Evolutionary conservation across 2,329 filamentous ascomycete species (phyloP), one percentile per base, ranked within the genome.

Genomic region (Fusarium sp.): DNA sequence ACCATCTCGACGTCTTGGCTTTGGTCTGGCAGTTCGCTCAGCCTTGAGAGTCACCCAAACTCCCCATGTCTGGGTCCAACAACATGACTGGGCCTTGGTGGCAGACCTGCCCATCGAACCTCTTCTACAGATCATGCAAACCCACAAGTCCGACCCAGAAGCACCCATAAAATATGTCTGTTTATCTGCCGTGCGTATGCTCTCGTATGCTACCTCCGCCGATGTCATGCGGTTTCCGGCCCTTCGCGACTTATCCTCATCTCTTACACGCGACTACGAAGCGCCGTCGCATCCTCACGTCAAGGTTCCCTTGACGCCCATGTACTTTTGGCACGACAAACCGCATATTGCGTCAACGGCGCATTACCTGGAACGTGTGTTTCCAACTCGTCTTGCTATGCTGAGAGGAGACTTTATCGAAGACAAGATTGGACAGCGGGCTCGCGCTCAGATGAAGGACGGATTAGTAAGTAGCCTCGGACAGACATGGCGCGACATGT

Each of bases 241-340:
- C 1, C 76, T 88, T 15, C 78, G 81, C 9, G 66, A 75, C 0
- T 66, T 85, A 34, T 86, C 86, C 0, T 61, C 76, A 0, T 69
- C 75, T 18, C 78, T 86, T 20, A 85, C 82, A 58, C 74, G 78
- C 1, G 76, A 81, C 17, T 87, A 67, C n/a, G 34, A 85, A 58
- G n/a, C 44, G 10, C 15, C 50, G 2, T 53, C 54, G 2, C 18
- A 54, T 3, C 49, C 66, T 3, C 49, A 59, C 7, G 22, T 49
- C 17, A 64, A 70, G 15, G 73, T 88, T 1, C 83, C 84, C 0
- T 73, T 88, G 40, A 88, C 86, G 1, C 86, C 86, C 0, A 79
- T 88, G 55, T 88, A 87, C 76, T 87, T 88, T 70, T 88, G 86
- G 86, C 85, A 88, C 57, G 86, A 88, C 63, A 88, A 88, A 68